These are phyloP conservation scores for Ambrosia trifida DNA, from an alignment of 129 eudicot genomes.

Conservation along the genomic window DNA sequence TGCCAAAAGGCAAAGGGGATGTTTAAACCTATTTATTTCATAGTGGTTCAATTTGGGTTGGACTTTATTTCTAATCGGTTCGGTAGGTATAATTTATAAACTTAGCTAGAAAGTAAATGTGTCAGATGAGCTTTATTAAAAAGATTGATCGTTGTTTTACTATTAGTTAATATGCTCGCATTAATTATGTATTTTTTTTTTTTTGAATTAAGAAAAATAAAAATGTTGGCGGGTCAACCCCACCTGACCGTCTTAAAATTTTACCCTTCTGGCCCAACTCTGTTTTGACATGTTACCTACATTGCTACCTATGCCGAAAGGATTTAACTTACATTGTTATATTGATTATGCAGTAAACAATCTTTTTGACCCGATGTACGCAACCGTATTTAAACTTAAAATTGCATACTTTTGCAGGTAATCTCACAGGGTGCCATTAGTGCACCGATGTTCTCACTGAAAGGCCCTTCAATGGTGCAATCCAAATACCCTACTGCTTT, in stretches of 20 bases:
- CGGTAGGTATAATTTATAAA: neutral
- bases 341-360: neutral
- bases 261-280: neutral
- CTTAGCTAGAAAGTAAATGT: neutral
- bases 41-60: neutral
- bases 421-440: slow-evolving; percentile 95
- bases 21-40: neutral
- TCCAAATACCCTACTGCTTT: slow-evolving; percentile 88
- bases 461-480: slow-evolving; percentile 95
- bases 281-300: neutral
- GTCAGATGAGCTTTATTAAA: neutral
- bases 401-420: slow-evolving; percentile 51
- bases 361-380: slow-evolving; percentile 3
- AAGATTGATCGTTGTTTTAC: neutral
- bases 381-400: neutral
- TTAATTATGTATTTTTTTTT: neutral
- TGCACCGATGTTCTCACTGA: slow-evolving; percentile 89
- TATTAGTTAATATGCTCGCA: neutral
- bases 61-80: neutral
- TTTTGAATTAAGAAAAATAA: neutral
- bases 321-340: slow-evolving; percentile 7
- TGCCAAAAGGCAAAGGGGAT: neutral
- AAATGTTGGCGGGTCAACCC: slow-evolving; percentile 6
- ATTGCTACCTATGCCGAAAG: neutral
- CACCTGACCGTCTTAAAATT: neutral